Conservation (phyloP, 805 yeast species). For the Candida ascalaphidarum region DNA sequence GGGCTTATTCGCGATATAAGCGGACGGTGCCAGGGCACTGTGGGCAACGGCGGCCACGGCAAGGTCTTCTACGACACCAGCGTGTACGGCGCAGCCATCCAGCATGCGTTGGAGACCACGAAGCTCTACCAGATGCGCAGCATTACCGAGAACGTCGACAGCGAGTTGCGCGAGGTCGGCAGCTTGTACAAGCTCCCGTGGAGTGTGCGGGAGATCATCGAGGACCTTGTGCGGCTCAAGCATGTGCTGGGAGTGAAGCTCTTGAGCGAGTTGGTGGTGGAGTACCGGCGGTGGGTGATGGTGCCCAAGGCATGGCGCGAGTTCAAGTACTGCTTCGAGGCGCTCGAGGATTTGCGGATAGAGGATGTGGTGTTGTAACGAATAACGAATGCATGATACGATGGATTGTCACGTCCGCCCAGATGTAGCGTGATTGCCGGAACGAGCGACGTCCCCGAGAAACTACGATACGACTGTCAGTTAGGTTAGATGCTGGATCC, state of each 20-base stretch:
- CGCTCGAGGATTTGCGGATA: constrained; percentile 19
- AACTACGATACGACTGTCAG: no score
- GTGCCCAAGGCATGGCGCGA: constrained; percentile 22
- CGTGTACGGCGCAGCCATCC: constrained; percentile 21
- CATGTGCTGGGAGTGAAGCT: constrained; percentile 18
- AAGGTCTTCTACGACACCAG: constrained; percentile 12
- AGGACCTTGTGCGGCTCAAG: constrained; percentile 23
- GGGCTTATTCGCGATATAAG: constrained; percentile 20
- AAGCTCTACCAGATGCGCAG: constrained; percentile 11
- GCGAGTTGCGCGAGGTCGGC: neutral
- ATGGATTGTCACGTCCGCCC: no score
- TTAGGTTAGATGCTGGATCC: no score
- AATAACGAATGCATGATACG: no score
- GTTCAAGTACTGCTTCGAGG: constrained; percentile 22
- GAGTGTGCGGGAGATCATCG: constrained; percentile 27
- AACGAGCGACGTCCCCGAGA: no score
- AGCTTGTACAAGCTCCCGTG: constrained; percentile 27
- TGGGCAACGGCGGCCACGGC: constrained; percentile 19
- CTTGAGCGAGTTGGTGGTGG: constrained; percentile 13
- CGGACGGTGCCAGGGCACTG: constrained; percentile 17
- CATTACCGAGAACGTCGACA: constrained; percentile 1
- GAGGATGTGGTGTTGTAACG: constrained; percentile 16
- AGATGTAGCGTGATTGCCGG: no score
- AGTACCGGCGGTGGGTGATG: constrained; percentile 22
- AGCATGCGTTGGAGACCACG: constrained; percentile 30